phyloP scores from a whole-genome alignment of 2,329 filamentous ascomycete species.

The Paecilomyces dactylethromorphus region DNA sequence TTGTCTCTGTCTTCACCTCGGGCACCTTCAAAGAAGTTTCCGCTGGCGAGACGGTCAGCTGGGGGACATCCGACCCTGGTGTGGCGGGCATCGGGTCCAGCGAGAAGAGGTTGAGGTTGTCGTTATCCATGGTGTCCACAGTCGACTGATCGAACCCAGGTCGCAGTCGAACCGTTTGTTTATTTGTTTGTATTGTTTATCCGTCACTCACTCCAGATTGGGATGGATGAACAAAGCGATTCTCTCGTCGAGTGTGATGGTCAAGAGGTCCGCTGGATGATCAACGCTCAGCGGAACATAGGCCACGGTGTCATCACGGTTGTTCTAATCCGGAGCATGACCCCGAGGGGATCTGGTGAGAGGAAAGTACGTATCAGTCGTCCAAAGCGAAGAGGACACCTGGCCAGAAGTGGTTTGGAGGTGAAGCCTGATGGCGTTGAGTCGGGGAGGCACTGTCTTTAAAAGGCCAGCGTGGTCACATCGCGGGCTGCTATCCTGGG shows the following conservation, averaged over 20 bases:
- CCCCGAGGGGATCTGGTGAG: slow-evolving; percentile 10
- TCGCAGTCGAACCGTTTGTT: not conserved
- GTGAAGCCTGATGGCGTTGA: slow-evolving; percentile 7
- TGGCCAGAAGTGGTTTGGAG: slow-evolving; percentile 18
- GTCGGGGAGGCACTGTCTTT: slow-evolving; percentile 21
- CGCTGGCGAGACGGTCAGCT: slow-evolving; percentile 34
- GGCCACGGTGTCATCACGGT: slow-evolving; percentile 33
- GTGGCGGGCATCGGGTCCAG: slow-evolving; percentile 25
- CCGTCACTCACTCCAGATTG: not conserved
- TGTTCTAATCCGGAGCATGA: slow-evolving; percentile 18
- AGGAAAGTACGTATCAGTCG: slow-evolving; percentile 4
- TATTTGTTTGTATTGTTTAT: not conserved
- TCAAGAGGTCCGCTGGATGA: slow-evolving; percentile 3
- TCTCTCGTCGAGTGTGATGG: not conserved
- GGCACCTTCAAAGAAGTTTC: slow-evolving; percentile 30
- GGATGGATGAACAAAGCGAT: not conserved
- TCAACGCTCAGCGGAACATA: slow-evolving; percentile 10
- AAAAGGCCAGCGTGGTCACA: slow-evolving; percentile 37
- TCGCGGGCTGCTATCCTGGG: slow-evolving; percentile 1
- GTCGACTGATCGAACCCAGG: not conserved
- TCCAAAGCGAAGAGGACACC: slow-evolving; percentile 24
- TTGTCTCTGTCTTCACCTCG: slow-evolving; percentile 16
- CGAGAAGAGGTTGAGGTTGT: slow-evolving; percentile 14
- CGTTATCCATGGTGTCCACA: slow-evolving; percentile 22
- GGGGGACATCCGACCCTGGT: slow-evolving; percentile 25